Evolutionary conservation across 306 rosid genomes (phyloP), one percentile per base, ranked within the genome.

Genomic region (Leucaena leucocephala): DNA sequence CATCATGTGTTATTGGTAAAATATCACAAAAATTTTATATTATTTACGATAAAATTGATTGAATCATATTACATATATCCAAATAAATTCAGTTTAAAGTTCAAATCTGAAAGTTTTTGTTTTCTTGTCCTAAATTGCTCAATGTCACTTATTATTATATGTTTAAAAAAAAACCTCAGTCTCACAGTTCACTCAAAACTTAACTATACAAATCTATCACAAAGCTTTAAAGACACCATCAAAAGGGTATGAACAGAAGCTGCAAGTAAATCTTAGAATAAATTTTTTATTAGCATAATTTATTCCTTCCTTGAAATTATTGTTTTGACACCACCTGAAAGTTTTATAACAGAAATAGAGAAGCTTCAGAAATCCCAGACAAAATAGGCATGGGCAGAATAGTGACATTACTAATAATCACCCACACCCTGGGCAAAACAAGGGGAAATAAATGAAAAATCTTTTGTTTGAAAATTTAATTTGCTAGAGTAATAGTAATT

Each of bases 311-410:
- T 80, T 82, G 82, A 40, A 66, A 92, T 85, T 79, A 77, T 89
- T 52, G 94, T 85, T 76, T 86, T 89, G 48, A 93, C 87, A 57
- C 97, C 97, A 39, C 91, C 96, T 93, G 93, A 34, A 80, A 54
- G 71, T 50, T 50, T 52, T 34, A 71, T 13, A 61, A 50, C 76
- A 54, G 48, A 64, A 73, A 71, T 21, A 69, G 34, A 73, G 46
- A 65, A 14, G n/a, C 27, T 61, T 80, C 48, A 73, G 77, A 59
- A 72, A 16, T 68, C 69, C 71, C 34, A 78, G 58, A 52, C 34
- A 57, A 48, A 61, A 50, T 61, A 67, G 71, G 34, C 65, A 11
- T n/a, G 22, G 40, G 57, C 59, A 52, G 1, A 52, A 27, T 27
- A 27, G 27, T 27, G 27, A 27, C 27, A 27, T 27, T 27, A 27